Evolutionary conservation across 257 asterid species (phyloP).

Genomic region (Lithospermum erythrorhizon): DNA sequence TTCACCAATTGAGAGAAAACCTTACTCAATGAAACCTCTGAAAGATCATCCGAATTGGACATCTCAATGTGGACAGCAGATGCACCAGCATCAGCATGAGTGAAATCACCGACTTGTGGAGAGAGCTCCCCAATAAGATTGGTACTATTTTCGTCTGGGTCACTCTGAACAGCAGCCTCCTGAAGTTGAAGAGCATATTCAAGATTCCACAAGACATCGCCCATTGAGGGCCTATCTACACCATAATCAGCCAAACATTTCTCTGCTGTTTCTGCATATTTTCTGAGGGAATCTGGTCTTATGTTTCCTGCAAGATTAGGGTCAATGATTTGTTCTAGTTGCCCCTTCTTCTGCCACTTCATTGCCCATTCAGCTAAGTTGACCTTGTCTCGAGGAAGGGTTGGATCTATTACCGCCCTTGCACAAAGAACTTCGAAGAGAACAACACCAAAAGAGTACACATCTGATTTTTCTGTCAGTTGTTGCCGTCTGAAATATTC

Average conservation of each 20-base stretch:
- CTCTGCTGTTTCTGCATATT: slow-evolving; percentile 75
- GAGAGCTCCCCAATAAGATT: slow-evolving; percentile 51
- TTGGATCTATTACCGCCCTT: slow-evolving; percentile 70
- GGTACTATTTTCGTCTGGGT: slow-evolving; percentile 62
- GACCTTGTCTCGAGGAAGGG: slow-evolving; percentile 75
- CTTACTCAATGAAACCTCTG: slow-evolving; percentile 52
- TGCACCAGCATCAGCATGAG: slow-evolving; percentile 21
- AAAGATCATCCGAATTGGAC: slow-evolving; percentile 39
- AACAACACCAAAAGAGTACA: slow-evolving; percentile 72
- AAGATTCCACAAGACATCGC: slow-evolving; percentile 76
- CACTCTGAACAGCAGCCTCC: slow-evolving; percentile 41
- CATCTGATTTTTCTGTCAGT: slow-evolving; percentile 69
- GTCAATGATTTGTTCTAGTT: slow-evolving; percentile 52
- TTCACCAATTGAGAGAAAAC: slow-evolving; percentile 70
- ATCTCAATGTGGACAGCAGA: slow-evolving; percentile 26
- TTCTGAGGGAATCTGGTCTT: slow-evolving; percentile 60
- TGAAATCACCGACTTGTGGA: slow-evolving; percentile 32
- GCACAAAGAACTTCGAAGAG: slow-evolving; percentile 68
- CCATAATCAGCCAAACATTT: slow-evolving; percentile 75
- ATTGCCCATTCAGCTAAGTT: slow-evolving; percentile 84
- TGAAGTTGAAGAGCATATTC: slow-evolving; percentile 80
- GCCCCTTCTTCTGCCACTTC: slow-evolving; percentile 70
- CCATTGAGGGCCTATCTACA: slow-evolving; percentile 69
- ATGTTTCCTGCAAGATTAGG: slow-evolving; percentile 40
- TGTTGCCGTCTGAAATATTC: slow-evolving; percentile 82